Percentiles rank a stretch among this genome's conserved stretches.
Conservation (phyloP, 768 basidiomycete species). For the Pluteus cervinus region DNA sequence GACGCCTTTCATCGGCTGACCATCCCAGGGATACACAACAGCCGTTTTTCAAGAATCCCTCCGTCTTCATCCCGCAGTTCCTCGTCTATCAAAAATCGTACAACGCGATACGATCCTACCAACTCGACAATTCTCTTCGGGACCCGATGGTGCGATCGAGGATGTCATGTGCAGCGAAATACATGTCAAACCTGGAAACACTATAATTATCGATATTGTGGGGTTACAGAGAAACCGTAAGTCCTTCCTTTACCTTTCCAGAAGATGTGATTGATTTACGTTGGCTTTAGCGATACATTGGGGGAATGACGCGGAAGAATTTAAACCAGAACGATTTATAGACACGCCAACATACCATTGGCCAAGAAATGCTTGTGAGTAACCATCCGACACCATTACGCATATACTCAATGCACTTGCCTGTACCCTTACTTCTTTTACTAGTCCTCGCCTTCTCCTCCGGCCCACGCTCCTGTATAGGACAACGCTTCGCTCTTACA, state of each 20-base stretch:
- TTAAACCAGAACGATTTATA: constrained; percentile 45
- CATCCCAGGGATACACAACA: constrained; percentile 32
- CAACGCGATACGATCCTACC: constrained; percentile 27
- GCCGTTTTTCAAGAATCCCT: constrained; percentile 42
- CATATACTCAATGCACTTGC: no score
- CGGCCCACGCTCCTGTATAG: constrained; percentile 42
- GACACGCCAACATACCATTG: constrained; percentile 43
- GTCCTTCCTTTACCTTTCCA: constrained; percentile 7
- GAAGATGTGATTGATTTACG: background rate
- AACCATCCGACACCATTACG: no score
- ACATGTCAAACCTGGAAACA: constrained; percentile 30
- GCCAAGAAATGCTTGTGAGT: constrained; percentile 45
- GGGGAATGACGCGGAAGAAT: constrained; percentile 38
- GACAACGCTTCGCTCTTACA: constrained; percentile 40
- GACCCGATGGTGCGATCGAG: constrained; percentile 18
- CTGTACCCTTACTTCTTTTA: background rate
- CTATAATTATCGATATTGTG: constrained; percentile 33
- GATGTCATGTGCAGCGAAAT: constrained; percentile 27
- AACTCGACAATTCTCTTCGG: constrained; percentile 23
- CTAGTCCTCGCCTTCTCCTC: constrained; percentile 36
- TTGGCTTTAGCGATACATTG: constrained; percentile 35
- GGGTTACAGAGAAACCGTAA: constrained; percentile 41
- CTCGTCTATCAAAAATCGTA: constrained; percentile 29
- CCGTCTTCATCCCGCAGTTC: constrained; percentile 32
- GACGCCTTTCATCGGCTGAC: background rate